phyloP scores from a whole-genome alignment of 805 yeast species.

The Candida pseudofarinosa region DNA sequence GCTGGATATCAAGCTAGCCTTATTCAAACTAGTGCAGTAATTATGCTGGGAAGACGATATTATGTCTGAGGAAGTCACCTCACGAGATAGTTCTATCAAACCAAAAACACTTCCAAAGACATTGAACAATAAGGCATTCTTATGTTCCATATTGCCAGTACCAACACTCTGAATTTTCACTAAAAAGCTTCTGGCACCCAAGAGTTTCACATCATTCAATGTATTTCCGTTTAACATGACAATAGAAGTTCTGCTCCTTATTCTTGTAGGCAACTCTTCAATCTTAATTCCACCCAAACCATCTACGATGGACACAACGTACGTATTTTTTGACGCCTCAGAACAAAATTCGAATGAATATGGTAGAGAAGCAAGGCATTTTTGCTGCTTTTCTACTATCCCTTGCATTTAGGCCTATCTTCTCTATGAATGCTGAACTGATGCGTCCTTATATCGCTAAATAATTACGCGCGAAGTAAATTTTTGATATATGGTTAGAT shows the following conservation, averaged over 20 bases:
- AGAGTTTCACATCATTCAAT: neutral
- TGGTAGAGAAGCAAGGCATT: neutral
- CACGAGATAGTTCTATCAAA: slow-evolving; percentile 8
- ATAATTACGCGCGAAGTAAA: neutral
- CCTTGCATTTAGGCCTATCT: neutral
- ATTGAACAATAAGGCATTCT: slow-evolving; percentile 10
- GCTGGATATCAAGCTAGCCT: neutral
- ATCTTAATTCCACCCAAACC: neutral
- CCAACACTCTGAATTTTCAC: neutral
- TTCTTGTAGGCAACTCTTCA: neutral
- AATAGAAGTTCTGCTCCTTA: neutral
- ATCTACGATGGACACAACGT: neutral
- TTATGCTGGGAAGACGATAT: neutral
- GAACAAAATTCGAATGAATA: neutral
- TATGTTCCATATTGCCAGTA: slow-evolving; percentile 1
- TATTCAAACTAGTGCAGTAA: neutral
- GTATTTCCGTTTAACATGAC: neutral
- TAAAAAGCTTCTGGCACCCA: neutral
- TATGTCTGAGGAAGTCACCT: slow-evolving; percentile 6
- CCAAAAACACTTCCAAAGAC: slow-evolving; percentile 11
- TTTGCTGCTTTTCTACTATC: neutral
- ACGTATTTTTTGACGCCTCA: neutral
- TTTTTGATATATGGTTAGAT: neutral
- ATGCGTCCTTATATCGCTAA: neutral
- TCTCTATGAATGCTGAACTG: neutral